A percentile compares a stretch with the other conserved stretches of the same genome.
phyloP scores from a whole-genome alignment of 768 basidiomycete genomes.

The Amanita polypyramis region DNA sequence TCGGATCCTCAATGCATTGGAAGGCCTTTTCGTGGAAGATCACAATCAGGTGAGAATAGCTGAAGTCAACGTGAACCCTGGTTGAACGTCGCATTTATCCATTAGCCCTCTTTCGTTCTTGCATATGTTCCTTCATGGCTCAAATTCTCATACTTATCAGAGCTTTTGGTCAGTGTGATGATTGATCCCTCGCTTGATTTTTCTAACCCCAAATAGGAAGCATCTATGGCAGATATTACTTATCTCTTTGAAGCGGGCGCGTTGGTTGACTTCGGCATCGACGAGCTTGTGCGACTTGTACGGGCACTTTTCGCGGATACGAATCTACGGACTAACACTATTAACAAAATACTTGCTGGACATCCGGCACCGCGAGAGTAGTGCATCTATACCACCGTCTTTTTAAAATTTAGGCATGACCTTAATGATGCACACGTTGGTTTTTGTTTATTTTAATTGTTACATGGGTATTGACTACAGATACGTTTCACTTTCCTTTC shows the following conservation, averaged over 20 bases:
- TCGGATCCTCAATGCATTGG: constrained; percentile 65
- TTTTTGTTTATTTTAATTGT: not conserved
- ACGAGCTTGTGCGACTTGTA: constrained; percentile 76
- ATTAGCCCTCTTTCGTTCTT: constrained; percentile 65
- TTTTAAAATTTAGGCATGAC: too few species aligned
- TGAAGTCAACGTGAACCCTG: not conserved
- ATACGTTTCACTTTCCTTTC: too few species aligned
- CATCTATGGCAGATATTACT: constrained; percentile 83
- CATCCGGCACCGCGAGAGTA: not conserved
- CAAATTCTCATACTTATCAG: constrained; percentile 90
- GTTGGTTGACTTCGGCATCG: constrained; percentile 79
- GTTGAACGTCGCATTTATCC: not conserved
- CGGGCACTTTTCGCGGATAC: constrained; percentile 86
- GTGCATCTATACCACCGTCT: too few species aligned
- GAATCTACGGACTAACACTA: constrained; percentile 66
- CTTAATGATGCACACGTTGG: not conserved
- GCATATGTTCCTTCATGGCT: constrained; percentile 90
- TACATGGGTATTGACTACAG: not conserved
- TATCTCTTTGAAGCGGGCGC: constrained; percentile 89
- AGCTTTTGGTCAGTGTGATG: constrained; percentile 60
- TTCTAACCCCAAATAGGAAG: constrained; percentile 45
- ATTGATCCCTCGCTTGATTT: constrained; percentile 1
- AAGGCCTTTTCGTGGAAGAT: constrained; percentile 69
- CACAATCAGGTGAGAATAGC: constrained; percentile 37
- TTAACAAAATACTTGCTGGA: constrained; percentile 60